Conservation (phyloP, 768 basidiomycete genomes). For the Mycena crocata region DNA sequence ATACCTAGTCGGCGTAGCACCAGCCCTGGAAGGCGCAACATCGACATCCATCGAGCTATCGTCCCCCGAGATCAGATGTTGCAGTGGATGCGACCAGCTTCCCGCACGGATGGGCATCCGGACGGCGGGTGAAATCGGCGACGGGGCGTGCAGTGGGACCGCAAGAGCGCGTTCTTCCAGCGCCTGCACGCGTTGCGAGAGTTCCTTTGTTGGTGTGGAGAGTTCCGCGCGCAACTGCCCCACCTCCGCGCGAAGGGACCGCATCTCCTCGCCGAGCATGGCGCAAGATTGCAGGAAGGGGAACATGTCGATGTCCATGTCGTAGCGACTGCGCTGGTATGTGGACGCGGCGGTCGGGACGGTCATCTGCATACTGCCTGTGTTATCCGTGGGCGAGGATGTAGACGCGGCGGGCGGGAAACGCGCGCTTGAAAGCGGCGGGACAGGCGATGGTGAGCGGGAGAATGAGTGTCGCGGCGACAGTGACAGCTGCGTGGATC, state of each 20-base stretch:
- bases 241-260: conserved; percentile 13
- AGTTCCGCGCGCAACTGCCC: conserved; percentile 9
- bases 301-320: not conserved
- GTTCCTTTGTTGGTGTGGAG: not conserved
- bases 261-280: conserved; percentile 19
- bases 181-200: not conserved
- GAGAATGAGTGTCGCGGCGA: not conserved
- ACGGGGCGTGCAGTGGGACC: not conserved
- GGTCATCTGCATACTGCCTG: too few species aligned
- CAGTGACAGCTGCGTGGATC: too few species aligned
- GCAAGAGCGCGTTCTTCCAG: not conserved
- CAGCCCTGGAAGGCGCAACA: not conserved
- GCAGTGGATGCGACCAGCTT: not conserved
- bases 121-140: not conserved
- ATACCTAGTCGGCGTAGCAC: not conserved
- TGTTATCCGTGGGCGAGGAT: not conserved
- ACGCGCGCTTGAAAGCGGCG: conserved; percentile 14
- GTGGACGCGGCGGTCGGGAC: not conserved
- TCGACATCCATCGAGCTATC: not conserved
- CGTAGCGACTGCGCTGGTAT: not conserved
- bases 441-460: not conserved
- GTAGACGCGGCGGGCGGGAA: conserved; percentile 28
- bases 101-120: not conserved
- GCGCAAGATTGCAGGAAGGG: conserved; percentile 20
- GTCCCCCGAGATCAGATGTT: not conserved